Conservation (phyloP, 805 yeast genomes). For the Zygosaccharomyces siamensis region DNA sequence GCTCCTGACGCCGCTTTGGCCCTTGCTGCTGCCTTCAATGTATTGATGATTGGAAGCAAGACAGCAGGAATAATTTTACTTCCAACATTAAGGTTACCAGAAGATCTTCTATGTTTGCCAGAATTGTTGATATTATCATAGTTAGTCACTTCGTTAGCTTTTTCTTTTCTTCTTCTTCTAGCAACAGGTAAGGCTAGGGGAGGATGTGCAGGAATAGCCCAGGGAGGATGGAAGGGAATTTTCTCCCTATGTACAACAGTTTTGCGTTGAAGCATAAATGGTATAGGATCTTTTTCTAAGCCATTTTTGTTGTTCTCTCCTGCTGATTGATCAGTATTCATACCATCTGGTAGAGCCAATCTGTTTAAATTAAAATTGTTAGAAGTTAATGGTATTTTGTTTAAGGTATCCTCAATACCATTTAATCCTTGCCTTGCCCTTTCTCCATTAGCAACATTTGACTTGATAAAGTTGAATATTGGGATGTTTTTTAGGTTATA, state of each 20-base stretch:
- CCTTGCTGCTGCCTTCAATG: slow-evolving; percentile 34
- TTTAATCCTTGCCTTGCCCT: slow-evolving; percentile 10
- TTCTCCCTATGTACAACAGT: slow-evolving; percentile 32
- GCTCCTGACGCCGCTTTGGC: slow-evolving; percentile 34
- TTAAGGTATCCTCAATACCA: slow-evolving; percentile 24
- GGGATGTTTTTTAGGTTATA: slow-evolving; percentile 27
- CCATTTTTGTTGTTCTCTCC: slow-evolving; percentile 5
- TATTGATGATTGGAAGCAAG: slow-evolving; percentile 30
- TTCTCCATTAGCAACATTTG: slow-evolving; percentile 4
- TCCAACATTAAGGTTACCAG: slow-evolving; percentile 14
- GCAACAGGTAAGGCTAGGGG: slow-evolving; percentile 33
- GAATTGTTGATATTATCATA: slow-evolving; percentile 2
- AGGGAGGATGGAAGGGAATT: slow-evolving; percentile 33
- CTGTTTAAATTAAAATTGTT: slow-evolving; percentile 9
- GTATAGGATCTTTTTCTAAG: slow-evolving; percentile 1
- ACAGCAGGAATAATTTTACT: slow-evolving; percentile 26
- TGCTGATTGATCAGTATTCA: slow-evolving; percentile 7
- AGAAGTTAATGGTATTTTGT: slow-evolving; percentile 8
- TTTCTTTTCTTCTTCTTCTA: slow-evolving; percentile 22
- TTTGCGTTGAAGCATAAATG: slow-evolving; percentile 18
- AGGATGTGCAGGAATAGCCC: slow-evolving; percentile 31
- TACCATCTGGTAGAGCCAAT: slow-evolving; percentile 10
- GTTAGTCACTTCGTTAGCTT: slow-evolving; percentile 2
- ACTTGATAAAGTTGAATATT: slow-evolving; percentile 22
- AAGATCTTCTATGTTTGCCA: slow-evolving; percentile 1